These are phyloP conservation scores for Amesomyces nigricolor DNA, from an alignment of 2,329 filamentous ascomycete genomes.

Conservation along the genomic window DNA sequence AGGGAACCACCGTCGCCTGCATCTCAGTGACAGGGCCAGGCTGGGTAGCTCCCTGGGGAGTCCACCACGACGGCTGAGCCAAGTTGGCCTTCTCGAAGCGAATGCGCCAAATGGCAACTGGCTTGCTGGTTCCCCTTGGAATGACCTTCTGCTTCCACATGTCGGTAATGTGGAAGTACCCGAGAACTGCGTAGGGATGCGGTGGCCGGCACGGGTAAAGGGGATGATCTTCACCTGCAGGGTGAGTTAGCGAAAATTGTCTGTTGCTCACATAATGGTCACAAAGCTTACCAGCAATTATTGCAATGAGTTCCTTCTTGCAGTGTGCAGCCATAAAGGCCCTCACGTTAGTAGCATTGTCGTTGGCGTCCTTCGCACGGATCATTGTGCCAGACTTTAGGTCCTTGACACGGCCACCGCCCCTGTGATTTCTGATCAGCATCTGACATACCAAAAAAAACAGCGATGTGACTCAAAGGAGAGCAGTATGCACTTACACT, in stretches of 20 bases:
- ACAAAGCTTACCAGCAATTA: conserved; percentile 46
- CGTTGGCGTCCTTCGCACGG: conserved; percentile 30
- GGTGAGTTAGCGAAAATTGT: not conserved
- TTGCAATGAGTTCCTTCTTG: conserved; percentile 45
- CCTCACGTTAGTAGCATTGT: conserved; percentile 23
- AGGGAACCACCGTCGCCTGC: conserved; percentile 27
- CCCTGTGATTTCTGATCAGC: conserved; percentile 32
- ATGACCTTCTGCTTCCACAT: conserved; percentile 59
- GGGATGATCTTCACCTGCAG: conserved; percentile 45
- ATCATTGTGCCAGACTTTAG: conserved; percentile 39
- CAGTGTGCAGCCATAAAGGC: conserved; percentile 43
- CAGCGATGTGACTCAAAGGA: not conserved
- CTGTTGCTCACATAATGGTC: not conserved
- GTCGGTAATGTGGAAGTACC: conserved; percentile 62
- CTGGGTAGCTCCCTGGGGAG: conserved; percentile 1
- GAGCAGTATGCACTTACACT: conserved; percentile 40
- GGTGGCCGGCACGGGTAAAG: conserved; percentile 45
- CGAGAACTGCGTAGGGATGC: conserved; percentile 59
- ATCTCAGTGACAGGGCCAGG: not conserved
- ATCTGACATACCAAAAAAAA: not conserved
- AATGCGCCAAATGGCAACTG: conserved; percentile 43
- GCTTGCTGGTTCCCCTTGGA: conserved; percentile 31
- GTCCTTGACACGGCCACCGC: conserved; percentile 48
- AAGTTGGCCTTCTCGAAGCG: conserved; percentile 60
- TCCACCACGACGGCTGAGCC: conserved; percentile 53